Evolutionary conservation across 768 basidiomycete genomes (phyloP).

Genomic region (Neoboletus magnificus): DNA sequence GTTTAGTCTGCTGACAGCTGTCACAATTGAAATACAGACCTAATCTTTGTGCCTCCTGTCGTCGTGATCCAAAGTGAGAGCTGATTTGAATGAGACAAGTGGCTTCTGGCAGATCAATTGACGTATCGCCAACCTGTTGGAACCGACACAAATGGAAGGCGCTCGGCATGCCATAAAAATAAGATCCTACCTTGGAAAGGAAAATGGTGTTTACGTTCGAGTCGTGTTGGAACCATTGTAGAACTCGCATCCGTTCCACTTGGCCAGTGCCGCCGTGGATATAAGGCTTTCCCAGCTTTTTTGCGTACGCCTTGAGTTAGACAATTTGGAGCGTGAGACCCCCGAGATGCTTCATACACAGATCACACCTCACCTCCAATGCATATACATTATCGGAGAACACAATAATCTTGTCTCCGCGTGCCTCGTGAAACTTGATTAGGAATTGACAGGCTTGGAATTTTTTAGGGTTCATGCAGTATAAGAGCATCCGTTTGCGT

Average conservation of each 20-base stretch:
- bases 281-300: conserved; percentile 88
- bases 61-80: conserved; percentile 95
- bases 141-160: conserved; percentile 12
- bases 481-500: conserved; percentile 91
- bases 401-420: conserved; percentile 98
- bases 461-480: conserved; percentile 99
- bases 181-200: conserved; percentile 76
- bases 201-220: conserved; percentile 97
- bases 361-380: conserved; percentile 64
- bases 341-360: not conserved
- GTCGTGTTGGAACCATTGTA: conserved; percentile 94
- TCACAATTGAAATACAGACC: conserved; percentile 46
- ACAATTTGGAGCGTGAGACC: conserved; percentile 1
- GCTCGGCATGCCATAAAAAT: conserved; percentile 5
- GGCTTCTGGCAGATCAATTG: conserved; percentile 97
- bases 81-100: conserved; percentile 99
- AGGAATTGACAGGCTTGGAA: conserved; percentile 99
- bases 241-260: conserved; percentile 90
- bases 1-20: conserved; percentile 13
- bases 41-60: conserved; percentile 96
- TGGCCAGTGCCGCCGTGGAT: conserved; percentile 97
- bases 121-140: conserved; percentile 90
- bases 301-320: conserved; percentile 76
- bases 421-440: conserved; percentile 95
- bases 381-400: conserved; percentile 99